These are phyloP conservation scores for Euphorbia celastroides DNA, from an alignment of 441 rosid species.

Conservation along the genomic window DNA sequence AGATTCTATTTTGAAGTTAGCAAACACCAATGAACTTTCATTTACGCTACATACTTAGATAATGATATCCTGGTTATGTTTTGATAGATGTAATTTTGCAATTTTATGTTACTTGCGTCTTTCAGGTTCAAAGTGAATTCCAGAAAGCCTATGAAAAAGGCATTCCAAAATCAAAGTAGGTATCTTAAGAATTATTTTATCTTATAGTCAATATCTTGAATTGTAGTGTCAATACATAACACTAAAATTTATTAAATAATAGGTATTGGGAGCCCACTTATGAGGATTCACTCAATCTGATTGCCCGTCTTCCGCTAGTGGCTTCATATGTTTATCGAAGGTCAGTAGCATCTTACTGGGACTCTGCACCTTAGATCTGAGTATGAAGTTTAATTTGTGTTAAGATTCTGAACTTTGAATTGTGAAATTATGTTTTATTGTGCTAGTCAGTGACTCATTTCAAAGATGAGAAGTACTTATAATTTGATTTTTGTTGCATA, in stretches of 20 bases:
- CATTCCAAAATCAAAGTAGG: constrained; percentile 81
- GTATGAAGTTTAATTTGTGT: not conserved
- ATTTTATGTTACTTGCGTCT: constrained; percentile 15
- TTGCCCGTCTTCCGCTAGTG: constrained; percentile 77
- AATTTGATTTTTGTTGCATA: not conserved
- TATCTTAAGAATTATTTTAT: constrained; percentile 18
- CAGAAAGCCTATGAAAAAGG: constrained; percentile 92
- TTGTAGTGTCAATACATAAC: constrained; percentile 20
- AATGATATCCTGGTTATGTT: not conserved
- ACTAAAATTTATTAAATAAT: constrained; percentile 15
- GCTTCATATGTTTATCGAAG: constrained; percentile 89
- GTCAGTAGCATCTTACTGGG: constrained; percentile 36
- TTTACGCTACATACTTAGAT: not conserved
- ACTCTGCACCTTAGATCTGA: constrained; percentile 4
- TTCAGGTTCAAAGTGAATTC: constrained; percentile 95
- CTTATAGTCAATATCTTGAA: constrained; percentile 3
- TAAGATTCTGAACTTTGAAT: constrained; percentile 7
- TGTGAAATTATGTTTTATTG: not conserved
- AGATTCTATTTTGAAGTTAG: not conserved
- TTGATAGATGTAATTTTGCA: not conserved
- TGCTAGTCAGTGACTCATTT: too few species aligned
- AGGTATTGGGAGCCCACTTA: constrained; percentile 98
- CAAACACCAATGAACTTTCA: not conserved
- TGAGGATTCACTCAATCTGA: constrained; percentile 86
- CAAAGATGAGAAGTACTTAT: too few species aligned